A percentile compares a stretch with the other conserved stretches of the same genome.
These are phyloP conservation scores for Elaphomyces granulatus DNA, from an alignment of 495 filamentous ascomycete species.

Conservation along the genomic window DNA sequence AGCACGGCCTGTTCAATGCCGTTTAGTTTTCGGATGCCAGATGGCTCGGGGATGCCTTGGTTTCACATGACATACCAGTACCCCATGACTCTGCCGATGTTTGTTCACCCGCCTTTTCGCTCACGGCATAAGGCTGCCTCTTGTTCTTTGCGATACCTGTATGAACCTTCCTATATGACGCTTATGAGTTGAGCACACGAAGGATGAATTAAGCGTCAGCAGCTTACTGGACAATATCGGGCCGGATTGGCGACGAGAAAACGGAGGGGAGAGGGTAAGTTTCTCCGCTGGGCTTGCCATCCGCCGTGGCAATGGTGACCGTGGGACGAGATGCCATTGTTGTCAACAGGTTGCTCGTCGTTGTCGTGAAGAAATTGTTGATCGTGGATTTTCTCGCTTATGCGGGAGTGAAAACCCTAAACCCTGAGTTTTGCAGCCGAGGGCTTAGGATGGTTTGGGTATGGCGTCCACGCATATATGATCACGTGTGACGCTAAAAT, in stretches of 20 bases:
- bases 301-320: slow-evolving; percentile 83
- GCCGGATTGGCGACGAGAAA: slow-evolving; percentile 92
- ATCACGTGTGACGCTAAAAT: no score
- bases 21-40: neutral
- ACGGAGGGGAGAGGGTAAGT: slow-evolving; percentile 85
- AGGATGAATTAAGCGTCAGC: slow-evolving; percentile 20
- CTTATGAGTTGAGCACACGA: slow-evolving; percentile 19
- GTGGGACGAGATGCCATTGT: slow-evolving; percentile 90
- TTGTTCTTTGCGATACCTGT: slow-evolving; percentile 99
- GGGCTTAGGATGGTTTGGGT: no score
- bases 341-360: slow-evolving; percentile 30
- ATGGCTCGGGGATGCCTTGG: neutral
- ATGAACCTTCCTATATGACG: slow-evolving; percentile 56
- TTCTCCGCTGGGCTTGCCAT: slow-evolving; percentile 76
- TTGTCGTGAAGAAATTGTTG: slow-evolving; percentile 8
- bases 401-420: slow-evolving; percentile 25
- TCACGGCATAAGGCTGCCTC: slow-evolving; percentile 98
- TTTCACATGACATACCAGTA: slow-evolving; percentile 62
- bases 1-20: slow-evolving; percentile 60
- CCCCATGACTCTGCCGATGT: slow-evolving; percentile 99
- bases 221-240: slow-evolving; percentile 81
- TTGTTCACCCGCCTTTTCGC: slow-evolving; percentile 99
- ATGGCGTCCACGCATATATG: no score
- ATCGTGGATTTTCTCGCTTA: slow-evolving; percentile 38
- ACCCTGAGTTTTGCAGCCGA: slow-evolving; percentile 22